Evolutionary conservation across 441 rosid species (phyloP), one percentile per base, ranked within the genome.

Genomic region (Gossypium lobatum): DNA sequence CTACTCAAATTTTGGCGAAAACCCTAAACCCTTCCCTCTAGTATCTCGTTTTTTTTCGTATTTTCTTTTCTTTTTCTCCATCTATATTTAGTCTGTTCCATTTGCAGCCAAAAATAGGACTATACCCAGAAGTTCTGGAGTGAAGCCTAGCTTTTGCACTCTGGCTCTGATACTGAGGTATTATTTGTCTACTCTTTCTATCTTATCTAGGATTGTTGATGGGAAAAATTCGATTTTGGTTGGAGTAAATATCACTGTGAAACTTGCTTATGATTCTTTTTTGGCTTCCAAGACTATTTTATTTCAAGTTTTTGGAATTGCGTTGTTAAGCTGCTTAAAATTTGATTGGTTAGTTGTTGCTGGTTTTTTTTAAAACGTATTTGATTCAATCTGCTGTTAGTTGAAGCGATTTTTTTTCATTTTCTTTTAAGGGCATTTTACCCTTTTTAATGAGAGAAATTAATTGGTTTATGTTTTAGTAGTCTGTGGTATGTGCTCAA

Each of bases 21-120:
- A 67, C 59, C 72, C 72, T 50, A 48, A 16, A 48, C 6, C 37
- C 45, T 1, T 50, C n/a, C 42, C 72, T 67, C 59, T 25, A 67
- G 52, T 25, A 48, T n/a, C 45, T 28, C 59, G 2, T 6, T 4
- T 16, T 14, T 16, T 67, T 14, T 25, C 0, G 8, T 67, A 6
- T 48, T 11, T 46, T 7, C 2, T 23, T 6, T 25, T 23, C 57
- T 13, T 28, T 23, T 21, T 26, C 34, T 10, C 16, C 14, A 23
- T 58, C 0, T 48, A 4, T 14, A 45, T 23, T 6, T 46, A 9
- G 20, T 3, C 21, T 6, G 39, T 67, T 67, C 4, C 39, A 13
- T 48, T 48, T 50, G n/a, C 42, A 45, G n/a, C 71, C 23, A 17
- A 39, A 10, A 21, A 21, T 1, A 18, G 34, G 55, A 45, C 4